phyloP scores from a whole-genome alignment of 148 eudicot species.

The Bassia scoparia region DNA sequence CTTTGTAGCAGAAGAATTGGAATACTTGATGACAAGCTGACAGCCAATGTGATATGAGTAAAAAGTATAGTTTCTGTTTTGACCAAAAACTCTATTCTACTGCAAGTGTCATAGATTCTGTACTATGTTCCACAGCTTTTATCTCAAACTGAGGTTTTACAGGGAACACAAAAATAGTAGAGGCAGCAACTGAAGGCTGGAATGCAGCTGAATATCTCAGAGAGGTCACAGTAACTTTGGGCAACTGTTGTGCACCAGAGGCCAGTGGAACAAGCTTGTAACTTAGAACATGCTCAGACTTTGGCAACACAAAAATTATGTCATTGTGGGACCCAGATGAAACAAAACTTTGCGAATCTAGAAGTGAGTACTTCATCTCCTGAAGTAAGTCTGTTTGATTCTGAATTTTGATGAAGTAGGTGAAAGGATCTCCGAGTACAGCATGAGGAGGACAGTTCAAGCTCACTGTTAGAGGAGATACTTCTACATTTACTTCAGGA shows the following conservation, averaged over 20 bases:
- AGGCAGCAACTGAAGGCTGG: conserved; percentile 67
- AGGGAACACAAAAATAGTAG: conserved; percentile 79
- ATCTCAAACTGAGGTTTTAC: conserved; percentile 55
- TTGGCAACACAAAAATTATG: conserved; percentile 64
- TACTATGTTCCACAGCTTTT: conserved; percentile 22
- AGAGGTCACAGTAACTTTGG: conserved; percentile 61
- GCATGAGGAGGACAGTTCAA: conserved; percentile 92
- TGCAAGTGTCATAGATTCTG: conserved; percentile 33
- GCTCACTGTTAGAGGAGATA: conserved; percentile 63
- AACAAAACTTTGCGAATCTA: conserved; percentile 85
- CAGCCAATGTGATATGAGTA: not conserved
- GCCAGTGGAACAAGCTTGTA: conserved; percentile 81
- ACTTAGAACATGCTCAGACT: conserved; percentile 57
- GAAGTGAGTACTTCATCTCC: conserved; percentile 80
- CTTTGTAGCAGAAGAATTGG: not conserved
- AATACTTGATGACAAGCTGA: not conserved
- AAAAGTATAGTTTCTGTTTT: not conserved
- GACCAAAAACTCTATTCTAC: conserved; percentile 34
- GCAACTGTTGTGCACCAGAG: conserved; percentile 77
- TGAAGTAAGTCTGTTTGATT: conserved; percentile 77
- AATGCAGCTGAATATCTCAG: conserved; percentile 75
- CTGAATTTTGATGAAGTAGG: conserved; percentile 56
- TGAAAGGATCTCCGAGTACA: conserved; percentile 74
- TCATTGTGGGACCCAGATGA: conserved; percentile 76
- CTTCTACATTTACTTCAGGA: conserved; percentile 72